These are phyloP conservation scores for Gossypium anomalum DNA, from an alignment of 345 rosid species.

Conservation along the genomic window DNA sequence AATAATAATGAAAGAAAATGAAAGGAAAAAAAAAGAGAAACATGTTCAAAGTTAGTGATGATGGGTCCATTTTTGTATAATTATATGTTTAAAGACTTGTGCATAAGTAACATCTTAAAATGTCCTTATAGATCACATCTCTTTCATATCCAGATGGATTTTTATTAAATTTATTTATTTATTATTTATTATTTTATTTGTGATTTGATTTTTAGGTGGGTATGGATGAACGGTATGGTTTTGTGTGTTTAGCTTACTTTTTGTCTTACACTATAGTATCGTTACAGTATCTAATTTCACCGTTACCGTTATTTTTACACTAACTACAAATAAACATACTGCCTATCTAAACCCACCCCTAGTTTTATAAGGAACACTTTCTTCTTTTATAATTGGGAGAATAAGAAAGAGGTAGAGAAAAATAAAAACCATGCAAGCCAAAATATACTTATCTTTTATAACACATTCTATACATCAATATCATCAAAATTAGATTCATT, in stretches of 20 bases:
- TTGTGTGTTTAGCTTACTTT: accelerated
- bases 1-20: neutral
- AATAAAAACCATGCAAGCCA: neutral
- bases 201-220: neutral
- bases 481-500: too few relatives aligned
- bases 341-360: too few relatives aligned
- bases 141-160: neutral
- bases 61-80: conserved; percentile 7
- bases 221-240: accelerated
- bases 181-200: neutral
- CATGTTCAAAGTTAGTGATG: neutral
- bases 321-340: too few relatives aligned
- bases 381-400: too few relatives aligned
- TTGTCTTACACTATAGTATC: accelerated
- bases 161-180: neutral
- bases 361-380: neutral
- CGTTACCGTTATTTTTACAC: accelerated
- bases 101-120: neutral
- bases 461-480: too few relatives aligned
- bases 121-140: conserved; percentile 1
- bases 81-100: neutral
- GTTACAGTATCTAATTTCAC: accelerated
- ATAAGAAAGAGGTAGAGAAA: too few relatives aligned
- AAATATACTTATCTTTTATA: neutral
- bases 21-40: neutral